Conservation (phyloP, 2,329 filamentous ascomycete species). For the Amauroascus verrucosus region DNA sequence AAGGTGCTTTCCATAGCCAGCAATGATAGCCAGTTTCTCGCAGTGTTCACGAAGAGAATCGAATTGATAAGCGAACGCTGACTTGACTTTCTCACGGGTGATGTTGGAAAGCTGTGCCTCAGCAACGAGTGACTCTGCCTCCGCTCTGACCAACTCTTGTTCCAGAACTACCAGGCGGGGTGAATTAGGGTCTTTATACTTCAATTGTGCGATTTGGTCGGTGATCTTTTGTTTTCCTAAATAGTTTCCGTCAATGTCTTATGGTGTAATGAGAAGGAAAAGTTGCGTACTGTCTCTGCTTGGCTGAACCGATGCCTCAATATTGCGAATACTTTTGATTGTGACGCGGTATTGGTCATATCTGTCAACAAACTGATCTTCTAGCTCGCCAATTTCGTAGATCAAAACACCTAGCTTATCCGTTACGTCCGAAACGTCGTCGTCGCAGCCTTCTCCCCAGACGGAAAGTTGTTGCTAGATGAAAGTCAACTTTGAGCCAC, state of each 20-base stretch:
- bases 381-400: conserved; percentile 96
- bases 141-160: conserved; percentile 94
- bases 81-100: conserved; percentile 97
- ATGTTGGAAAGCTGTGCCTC: conserved; percentile 99
- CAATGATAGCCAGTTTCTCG: conserved; percentile 96
- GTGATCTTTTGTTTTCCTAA: conserved; percentile 97
- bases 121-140: conserved; percentile 96
- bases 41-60: conserved; percentile 94
- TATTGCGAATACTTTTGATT: conserved; percentile 98
- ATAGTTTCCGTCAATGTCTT: conserved; percentile 1
- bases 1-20: conserved; percentile 96
- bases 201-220: conserved; percentile 95
- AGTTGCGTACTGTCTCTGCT: conserved; percentile 74
- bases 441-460: conserved; percentile 91
- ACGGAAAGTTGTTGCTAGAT: conserved; percentile 91
- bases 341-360: conserved; percentile 99
- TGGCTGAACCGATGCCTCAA: conserved; percentile 94
- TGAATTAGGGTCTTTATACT: conserved; percentile 99
- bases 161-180: conserved; percentile 96
- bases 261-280: not conserved
- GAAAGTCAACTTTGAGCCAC: not conserved
- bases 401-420: conserved; percentile 97
- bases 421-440: conserved; percentile 96
- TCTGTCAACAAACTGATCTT: conserved; percentile 95
- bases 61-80: conserved; percentile 95